Conservation (phyloP, 805 yeast species). For the Candida verbasci region DNA sequence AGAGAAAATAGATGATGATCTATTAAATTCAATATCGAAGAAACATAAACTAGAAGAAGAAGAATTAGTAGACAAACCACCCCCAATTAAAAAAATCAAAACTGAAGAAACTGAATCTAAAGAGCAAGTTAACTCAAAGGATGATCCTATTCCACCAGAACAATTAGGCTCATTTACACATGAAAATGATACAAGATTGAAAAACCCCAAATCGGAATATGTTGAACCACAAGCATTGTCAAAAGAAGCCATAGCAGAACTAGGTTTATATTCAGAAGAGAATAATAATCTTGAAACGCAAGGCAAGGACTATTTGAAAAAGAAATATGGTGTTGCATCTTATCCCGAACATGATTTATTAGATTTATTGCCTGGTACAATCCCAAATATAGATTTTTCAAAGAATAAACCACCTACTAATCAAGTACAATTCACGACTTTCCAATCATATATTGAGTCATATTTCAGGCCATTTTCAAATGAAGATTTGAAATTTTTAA, state of each 20-base stretch:
- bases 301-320: slow-evolving; percentile 71
- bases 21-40: slow-evolving; percentile 16
- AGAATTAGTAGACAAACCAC: slow-evolving; percentile 7
- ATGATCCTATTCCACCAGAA: slow-evolving; percentile 42
- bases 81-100: slow-evolving; percentile 6
- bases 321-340: slow-evolving; percentile 83
- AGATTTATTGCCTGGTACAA: slow-evolving; percentile 77
- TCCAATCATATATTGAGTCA: slow-evolving; percentile 79
- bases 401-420: slow-evolving; percentile 66
- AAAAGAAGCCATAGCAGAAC: slow-evolving; percentile 51
- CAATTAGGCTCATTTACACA: slow-evolving; percentile 42
- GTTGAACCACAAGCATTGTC: slow-evolving; percentile 69
- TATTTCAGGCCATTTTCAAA: slow-evolving; percentile 73
- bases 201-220: slow-evolving; percentile 73
- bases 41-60: slow-evolving; percentile 5
- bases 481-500: slow-evolving; percentile 75
- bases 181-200: slow-evolving; percentile 55
- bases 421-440: slow-evolving; percentile 90
- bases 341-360: slow-evolving; percentile 77
- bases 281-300: slow-evolving; percentile 55
- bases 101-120: slow-evolving; percentile 1
- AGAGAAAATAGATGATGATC: slow-evolving; percentile 25
- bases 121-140: slow-evolving; percentile 18
- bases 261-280: slow-evolving; percentile 64
- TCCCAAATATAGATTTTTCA: slow-evolving; percentile 85